Evolutionary conservation across 305 asterid genomes (phyloP).

Genomic region (Coffea humblotiana): DNA sequence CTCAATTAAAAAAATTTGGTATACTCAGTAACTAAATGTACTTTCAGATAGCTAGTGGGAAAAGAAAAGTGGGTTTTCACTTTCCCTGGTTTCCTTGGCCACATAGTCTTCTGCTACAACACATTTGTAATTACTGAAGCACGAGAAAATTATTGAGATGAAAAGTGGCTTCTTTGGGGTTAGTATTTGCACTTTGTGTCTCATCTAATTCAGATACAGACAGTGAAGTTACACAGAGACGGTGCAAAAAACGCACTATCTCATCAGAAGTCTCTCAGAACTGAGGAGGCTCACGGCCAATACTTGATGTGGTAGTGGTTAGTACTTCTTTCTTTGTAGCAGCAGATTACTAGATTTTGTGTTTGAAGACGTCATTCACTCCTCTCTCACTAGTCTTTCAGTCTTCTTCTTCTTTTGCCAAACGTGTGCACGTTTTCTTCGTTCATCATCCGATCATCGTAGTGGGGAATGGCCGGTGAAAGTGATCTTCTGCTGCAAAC

Average conservation of each 20-base stretch:
- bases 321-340: conserved; percentile 12
- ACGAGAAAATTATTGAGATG: neutral
- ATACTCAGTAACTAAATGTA: no score
- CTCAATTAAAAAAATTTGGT: no score
- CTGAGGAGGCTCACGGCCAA: conserved; percentile 33
- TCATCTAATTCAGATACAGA: conserved; percentile 31
- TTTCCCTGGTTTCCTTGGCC: neutral
- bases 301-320: conserved; percentile 34
- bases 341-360: neutral
- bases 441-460: conserved; percentile 17
- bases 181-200: conserved; percentile 5
- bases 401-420: conserved; percentile 16
- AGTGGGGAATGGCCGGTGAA: conserved; percentile 17
- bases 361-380: conserved; percentile 2
- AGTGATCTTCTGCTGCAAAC: conserved; percentile 19
- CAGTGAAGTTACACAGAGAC: conserved; percentile 44
- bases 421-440: conserved; percentile 30
- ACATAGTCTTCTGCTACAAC: neutral
- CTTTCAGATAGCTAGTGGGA: neutral
- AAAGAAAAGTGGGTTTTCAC: neutral
- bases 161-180: neutral
- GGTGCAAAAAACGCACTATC: conserved; percentile 55
- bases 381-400: neutral
- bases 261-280: conserved; percentile 41
- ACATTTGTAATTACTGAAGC: neutral